These are phyloP conservation scores for Komagataella pastoris DNA, from an alignment of 805 yeast genomes.

Conservation along the genomic window DNA sequence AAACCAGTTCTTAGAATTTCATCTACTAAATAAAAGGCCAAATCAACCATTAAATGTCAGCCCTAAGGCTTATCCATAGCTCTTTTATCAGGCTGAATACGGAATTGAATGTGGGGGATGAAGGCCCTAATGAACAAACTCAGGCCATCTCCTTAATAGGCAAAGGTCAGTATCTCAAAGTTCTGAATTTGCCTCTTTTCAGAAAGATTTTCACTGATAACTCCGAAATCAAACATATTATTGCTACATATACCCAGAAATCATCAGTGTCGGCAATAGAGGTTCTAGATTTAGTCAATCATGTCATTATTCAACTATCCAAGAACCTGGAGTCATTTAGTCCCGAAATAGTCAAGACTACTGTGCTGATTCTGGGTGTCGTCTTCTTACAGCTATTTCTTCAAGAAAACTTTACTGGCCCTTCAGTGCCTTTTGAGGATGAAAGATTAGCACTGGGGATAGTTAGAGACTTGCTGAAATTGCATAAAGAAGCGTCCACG, in stretches of 20 bases:
- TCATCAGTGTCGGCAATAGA: not conserved
- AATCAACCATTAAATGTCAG: not conserved
- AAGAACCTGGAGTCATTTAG: slow-evolving; percentile 11
- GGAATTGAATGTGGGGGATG: not conserved
- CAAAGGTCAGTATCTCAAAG: slow-evolving; percentile 15
- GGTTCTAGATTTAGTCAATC: not conserved
- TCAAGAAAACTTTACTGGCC: slow-evolving; percentile 79
- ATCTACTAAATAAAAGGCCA: not conserved
- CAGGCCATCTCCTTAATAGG: slow-evolving; percentile 4
- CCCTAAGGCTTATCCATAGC: not conserved
- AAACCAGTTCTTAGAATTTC: not conserved
- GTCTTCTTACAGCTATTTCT: slow-evolving; percentile 54
- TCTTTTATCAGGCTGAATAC: not conserved
- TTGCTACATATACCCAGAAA: slow-evolving; percentile 1
- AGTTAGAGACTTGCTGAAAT: slow-evolving; percentile 8
- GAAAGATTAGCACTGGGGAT: slow-evolving; percentile 12
- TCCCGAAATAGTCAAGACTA: slow-evolving; percentile 7
- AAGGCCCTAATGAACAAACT: not conserved
- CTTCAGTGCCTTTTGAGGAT: slow-evolving; percentile 30
- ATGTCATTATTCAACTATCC: slow-evolving; percentile 1
- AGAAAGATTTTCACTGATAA: slow-evolving; percentile 7
- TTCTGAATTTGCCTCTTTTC: slow-evolving; percentile 5
- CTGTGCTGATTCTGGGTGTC: slow-evolving; percentile 28
- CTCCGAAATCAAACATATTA: not conserved
- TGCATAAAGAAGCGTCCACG: slow-evolving; percentile 7